phyloP scores from a whole-genome alignment of 257 asterid species.

The Eucommia ulmoides region DNA sequence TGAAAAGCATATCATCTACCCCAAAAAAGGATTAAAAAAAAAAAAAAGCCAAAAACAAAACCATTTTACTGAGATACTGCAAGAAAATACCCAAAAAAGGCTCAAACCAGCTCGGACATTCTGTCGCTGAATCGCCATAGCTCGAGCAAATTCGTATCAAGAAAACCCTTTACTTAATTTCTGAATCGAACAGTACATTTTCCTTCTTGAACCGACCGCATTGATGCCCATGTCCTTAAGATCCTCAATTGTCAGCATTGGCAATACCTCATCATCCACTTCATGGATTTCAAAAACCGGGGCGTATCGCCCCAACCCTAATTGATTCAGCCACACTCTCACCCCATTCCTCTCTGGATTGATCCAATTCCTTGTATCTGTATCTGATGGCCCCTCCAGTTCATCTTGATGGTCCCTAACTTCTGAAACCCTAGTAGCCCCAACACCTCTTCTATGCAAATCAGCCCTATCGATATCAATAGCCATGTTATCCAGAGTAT shows the following conservation, averaged over 20 bases:
- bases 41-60: background rate
- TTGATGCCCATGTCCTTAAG: conserved; percentile 68
- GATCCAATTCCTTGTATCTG: conserved; percentile 6
- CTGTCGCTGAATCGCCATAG: background rate
- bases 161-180: conserved; percentile 16
- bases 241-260: conserved; percentile 53
- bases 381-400: background rate
- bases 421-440: conserved; percentile 9
- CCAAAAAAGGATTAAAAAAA: background rate
- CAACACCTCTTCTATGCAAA: conserved; percentile 4
- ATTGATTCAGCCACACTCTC: conserved; percentile 33
- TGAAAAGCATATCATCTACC: background rate
- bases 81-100: background rate
- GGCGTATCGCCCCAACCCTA: conserved; percentile 37
- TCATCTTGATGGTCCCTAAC: conserved; percentile 3
- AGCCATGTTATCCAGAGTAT: conserved; percentile 3
- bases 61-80: background rate
- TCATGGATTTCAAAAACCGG: conserved; percentile 51
- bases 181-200: conserved; percentile 41
- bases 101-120: background rate
- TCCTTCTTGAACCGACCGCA: conserved; percentile 55
- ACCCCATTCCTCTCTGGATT: conserved; percentile 8
- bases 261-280: conserved; percentile 53
- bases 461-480: conserved; percentile 2
- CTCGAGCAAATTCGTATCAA: background rate